Conservation (phyloP, 371 early-diverging fungal genomes). For the Haplosporangium sp. region DNA sequence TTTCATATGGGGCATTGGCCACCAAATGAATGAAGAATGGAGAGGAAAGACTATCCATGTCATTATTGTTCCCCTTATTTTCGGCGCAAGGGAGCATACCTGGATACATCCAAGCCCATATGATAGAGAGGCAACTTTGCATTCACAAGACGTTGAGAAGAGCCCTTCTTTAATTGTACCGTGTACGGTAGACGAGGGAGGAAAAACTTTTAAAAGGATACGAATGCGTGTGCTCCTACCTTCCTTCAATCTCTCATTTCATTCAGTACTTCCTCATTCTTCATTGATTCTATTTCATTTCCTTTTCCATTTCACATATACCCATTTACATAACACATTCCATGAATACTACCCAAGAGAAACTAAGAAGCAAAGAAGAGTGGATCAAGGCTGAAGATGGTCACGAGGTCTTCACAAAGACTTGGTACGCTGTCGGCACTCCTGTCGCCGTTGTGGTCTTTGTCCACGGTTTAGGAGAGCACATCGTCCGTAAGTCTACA, state of each 20-base stretch:
- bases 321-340: not conserved
- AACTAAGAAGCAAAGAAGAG: conserved; percentile 6
- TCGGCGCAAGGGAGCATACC: too few relatives aligned
- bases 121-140: too few relatives aligned
- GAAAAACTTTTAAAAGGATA: too few relatives aligned
- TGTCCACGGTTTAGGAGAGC: conserved; percentile 75
- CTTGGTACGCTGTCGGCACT: conserved; percentile 22
- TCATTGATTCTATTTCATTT: not conserved
- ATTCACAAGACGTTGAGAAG: too few relatives aligned
- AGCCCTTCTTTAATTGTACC: not conserved
- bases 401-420: conserved; percentile 29
- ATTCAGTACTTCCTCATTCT: not conserved
- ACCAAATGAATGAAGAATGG: too few relatives aligned
- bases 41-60: too few relatives aligned
- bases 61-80: too few relatives aligned
- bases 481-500: conserved; percentile 56
- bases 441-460: conserved; percentile 55
- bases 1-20: too few relatives aligned
- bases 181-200: not conserved
- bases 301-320: not conserved
- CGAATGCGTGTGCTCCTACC: not conserved
- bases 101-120: too few relatives aligned
- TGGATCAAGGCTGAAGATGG: conserved; percentile 29
- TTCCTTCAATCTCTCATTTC: not conserved
- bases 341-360: not conserved